These are phyloP conservation scores for Pythium rhizo-oryzae DNA, from an alignment of 352 stramenopile species.

Conservation along the genomic window DNA sequence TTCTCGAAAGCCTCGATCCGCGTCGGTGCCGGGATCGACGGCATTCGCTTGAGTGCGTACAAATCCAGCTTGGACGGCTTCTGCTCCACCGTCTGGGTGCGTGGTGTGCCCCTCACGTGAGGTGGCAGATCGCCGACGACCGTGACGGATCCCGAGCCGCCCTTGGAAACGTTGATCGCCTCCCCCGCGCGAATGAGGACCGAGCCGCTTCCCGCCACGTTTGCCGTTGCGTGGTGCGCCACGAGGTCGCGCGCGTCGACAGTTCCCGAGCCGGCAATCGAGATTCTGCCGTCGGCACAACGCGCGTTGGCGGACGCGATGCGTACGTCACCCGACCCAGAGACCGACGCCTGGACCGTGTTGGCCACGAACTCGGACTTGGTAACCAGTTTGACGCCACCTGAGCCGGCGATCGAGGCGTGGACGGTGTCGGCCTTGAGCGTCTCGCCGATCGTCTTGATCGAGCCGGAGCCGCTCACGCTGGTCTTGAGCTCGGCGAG, in stretches of 20 bases:
- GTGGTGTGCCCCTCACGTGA: conserved; percentile 3
- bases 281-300: conserved; percentile 17
- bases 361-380: conserved; percentile 23
- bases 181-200: conserved; percentile 22
- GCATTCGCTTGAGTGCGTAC: not conserved
- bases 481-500: not conserved
- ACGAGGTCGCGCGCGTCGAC: conserved; percentile 31
- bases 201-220: conserved; percentile 30
- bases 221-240: conserved; percentile 1
- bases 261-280: conserved; percentile 31
- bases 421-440: conserved; percentile 14
- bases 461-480: conserved; percentile 21
- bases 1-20: conserved; percentile 22
- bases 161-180: conserved; percentile 4
- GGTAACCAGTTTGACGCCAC: conserved; percentile 25
- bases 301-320: conserved; percentile 20
- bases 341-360: conserved; percentile 21
- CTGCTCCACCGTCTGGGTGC: not conserved
- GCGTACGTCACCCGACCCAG: conserved; percentile 29
- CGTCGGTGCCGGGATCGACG: not conserved
- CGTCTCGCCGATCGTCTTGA: conserved; percentile 19
- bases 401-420: conserved; percentile 28
- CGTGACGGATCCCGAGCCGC: conserved; percentile 25
- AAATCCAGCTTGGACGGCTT: conserved; percentile 20
- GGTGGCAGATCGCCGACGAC: conserved; percentile 25